phyloP scores from a whole-genome alignment of 2,329 filamentous ascomycete genomes.

The Diplodia scrobiculata region DNA sequence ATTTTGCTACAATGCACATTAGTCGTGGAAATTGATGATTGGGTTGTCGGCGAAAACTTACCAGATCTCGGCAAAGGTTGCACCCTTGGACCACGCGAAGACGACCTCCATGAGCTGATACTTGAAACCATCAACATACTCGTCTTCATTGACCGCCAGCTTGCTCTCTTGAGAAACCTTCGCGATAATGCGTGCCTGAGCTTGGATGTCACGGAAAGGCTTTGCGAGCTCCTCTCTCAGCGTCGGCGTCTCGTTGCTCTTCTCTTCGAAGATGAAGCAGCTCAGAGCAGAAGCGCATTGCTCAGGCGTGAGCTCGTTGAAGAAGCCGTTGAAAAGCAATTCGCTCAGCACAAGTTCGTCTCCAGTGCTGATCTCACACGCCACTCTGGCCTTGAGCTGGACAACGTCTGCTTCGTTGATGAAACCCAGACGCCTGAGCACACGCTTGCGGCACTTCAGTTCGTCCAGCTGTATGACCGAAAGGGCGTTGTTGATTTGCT shows the following conservation, averaged over 20 bases:
- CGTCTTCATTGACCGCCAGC: constrained; percentile 88
- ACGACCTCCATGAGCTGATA: constrained; percentile 98
- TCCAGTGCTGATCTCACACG: constrained; percentile 95
- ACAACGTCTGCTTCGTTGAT: constrained; percentile 96
- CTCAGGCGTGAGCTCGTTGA: constrained; percentile 91
- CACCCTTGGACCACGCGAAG: constrained; percentile 85
- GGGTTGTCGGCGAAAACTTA: constrained; percentile 55
- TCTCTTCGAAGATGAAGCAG: constrained; percentile 97
- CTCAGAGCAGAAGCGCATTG: constrained; percentile 83
- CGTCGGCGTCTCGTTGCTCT: constrained; percentile 70
- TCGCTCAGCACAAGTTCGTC: constrained; percentile 93
- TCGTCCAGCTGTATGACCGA: constrained; percentile 93
- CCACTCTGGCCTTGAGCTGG: constrained; percentile 93
- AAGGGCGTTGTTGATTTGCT: constrained; percentile 79
- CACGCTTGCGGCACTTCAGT: constrained; percentile 91
- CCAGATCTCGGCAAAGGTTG: constrained; percentile 92
- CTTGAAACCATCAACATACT: constrained; percentile 87
- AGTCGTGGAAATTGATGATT: constrained; percentile 20
- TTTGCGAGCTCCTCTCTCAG: constrained; percentile 84
- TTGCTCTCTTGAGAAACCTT: constrained; percentile 96
- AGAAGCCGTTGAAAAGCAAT: constrained; percentile 94
- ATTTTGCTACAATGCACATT: constrained; percentile 71
- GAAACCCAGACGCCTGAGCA: constrained; percentile 89
- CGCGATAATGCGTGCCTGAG: constrained; percentile 82
- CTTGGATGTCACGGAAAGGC: constrained; percentile 81